Conservation (phyloP, 2,329 filamentous ascomycete species). For the Colletotrichum sp. region DNA sequence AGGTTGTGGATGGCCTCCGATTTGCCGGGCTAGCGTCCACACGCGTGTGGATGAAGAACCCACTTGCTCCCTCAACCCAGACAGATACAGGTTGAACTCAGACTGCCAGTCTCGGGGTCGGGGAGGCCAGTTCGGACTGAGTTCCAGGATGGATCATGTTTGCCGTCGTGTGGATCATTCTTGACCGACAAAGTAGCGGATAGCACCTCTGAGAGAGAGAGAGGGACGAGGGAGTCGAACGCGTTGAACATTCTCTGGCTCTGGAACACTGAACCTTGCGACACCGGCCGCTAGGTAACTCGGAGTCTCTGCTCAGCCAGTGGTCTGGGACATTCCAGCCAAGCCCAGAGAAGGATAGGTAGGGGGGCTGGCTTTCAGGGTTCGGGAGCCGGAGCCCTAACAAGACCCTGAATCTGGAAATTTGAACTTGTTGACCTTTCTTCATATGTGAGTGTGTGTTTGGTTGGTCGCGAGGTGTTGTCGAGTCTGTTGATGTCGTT, state of each 20-base stretch:
- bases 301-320: not conserved
- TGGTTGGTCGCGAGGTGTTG: not conserved
- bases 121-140: not conserved
- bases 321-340: not conserved
- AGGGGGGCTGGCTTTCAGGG: slow-evolving; percentile 2
- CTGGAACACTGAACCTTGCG: not conserved
- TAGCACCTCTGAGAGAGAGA: not conserved
- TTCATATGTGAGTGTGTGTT: not conserved
- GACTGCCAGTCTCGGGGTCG: not conserved
- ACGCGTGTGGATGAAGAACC: not conserved
- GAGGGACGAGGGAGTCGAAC: not conserved
- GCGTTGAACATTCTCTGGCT: not conserved
- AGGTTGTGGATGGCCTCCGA: not conserved
- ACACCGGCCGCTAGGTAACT: slow-evolving; percentile 12
- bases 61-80: not conserved
- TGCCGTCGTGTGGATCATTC: not conserved
- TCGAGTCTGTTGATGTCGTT: not conserved
- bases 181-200: not conserved
- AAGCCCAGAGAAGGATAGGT: not conserved
- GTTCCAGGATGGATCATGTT: not conserved
- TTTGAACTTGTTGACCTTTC: not conserved
- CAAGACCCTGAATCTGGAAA: slow-evolving; percentile 10
- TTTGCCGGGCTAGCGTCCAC: not conserved
- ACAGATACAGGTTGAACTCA: not conserved
- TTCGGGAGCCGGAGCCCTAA: slow-evolving; percentile 17